Conservation (phyloP, 768 basidiomycete species). For the Mycena indigotica region DNA sequence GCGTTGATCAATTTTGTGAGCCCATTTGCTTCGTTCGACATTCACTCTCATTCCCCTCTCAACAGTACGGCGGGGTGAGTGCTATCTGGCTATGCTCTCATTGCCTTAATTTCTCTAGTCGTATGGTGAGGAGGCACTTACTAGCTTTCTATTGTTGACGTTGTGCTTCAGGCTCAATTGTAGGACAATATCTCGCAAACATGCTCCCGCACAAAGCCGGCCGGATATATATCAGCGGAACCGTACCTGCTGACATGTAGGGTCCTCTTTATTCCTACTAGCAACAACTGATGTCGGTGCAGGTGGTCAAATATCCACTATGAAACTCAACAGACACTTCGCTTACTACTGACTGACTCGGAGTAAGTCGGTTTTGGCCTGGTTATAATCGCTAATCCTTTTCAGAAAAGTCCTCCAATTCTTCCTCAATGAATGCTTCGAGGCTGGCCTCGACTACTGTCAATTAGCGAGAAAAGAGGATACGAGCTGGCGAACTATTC, state of each 20-base stretch:
- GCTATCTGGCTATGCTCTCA: not conserved
- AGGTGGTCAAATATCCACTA: slow-evolving; percentile 21
- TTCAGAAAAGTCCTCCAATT: slow-evolving; percentile 6
- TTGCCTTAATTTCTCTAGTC: slow-evolving; percentile 2
- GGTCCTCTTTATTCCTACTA: not conserved
- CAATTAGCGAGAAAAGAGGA: slow-evolving; percentile 4
- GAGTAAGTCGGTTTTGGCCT: slow-evolving; percentile 2
- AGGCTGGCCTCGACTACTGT: slow-evolving; percentile 12
- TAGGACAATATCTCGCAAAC: slow-evolving; percentile 19
- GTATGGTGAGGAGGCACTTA: slow-evolving; percentile 5
- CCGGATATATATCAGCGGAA: slow-evolving; percentile 16
- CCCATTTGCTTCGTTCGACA: not conserved
- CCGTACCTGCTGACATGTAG: slow-evolving; percentile 17
- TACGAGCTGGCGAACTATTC: slow-evolving; percentile 4
- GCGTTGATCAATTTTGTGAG: slow-evolving; percentile 19
- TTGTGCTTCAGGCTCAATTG: slow-evolving; percentile 7
- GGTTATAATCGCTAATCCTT: not conserved
- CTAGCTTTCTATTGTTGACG: not conserved
- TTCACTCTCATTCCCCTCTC: not conserved
- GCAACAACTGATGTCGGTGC: not conserved
- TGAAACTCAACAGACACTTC: slow-evolving; percentile 16
- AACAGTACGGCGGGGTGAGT: slow-evolving; percentile 13
- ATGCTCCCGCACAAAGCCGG: slow-evolving; percentile 25
- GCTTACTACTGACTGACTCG: slow-evolving; percentile 15
- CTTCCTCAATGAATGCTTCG: slow-evolving; percentile 17